These are phyloP conservation scores for Hyphopichia fennica DNA, from an alignment of 1,139 yeast genomes.

Conservation along the genomic window DNA sequence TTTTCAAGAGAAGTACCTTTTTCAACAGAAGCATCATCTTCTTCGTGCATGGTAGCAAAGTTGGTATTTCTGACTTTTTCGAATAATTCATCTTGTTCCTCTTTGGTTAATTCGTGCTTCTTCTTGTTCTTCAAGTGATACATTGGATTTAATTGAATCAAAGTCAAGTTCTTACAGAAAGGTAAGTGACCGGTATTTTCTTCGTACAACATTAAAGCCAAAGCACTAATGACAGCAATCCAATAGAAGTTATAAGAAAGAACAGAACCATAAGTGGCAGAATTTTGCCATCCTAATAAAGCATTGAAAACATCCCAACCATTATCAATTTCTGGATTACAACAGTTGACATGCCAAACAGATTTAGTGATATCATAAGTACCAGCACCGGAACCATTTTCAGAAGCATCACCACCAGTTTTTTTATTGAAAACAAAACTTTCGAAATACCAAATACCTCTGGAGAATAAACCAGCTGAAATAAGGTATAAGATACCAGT, in stretches of 20 bases:
- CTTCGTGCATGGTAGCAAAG: background rate
- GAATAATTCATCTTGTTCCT: conserved; percentile 57
- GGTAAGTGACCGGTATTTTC: conserved; percentile 52
- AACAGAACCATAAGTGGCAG: conserved; percentile 88
- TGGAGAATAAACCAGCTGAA: conserved; percentile 84
- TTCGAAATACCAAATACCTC: conserved; percentile 88
- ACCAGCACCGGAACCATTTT: conserved; percentile 89
- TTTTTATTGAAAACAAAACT: conserved; percentile 56
- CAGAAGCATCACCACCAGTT: conserved; percentile 90
- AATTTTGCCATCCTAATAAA: conserved; percentile 85
- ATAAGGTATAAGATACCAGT: conserved; percentile 82
- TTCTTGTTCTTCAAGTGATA: conserved; percentile 68
- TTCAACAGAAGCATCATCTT: conserved; percentile 1
- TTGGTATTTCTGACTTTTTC: conserved; percentile 28
- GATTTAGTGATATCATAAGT: conserved; percentile 73
- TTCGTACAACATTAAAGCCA: conserved; percentile 66
- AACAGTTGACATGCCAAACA: conserved; percentile 94
- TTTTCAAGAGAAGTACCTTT: conserved; percentile 1
- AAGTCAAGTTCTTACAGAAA: conserved; percentile 46
- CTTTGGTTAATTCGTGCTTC: conserved; percentile 55
- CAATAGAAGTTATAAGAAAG: conserved; percentile 83
- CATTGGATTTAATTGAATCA: conserved; percentile 67
- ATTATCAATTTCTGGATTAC: conserved; percentile 83
- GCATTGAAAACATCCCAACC: conserved; percentile 96
- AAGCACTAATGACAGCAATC: conserved; percentile 56